Evolutionary conservation across 2,329 filamentous ascomycete species (phyloP).

Genomic region (Cladophialophora exuberans): DNA sequence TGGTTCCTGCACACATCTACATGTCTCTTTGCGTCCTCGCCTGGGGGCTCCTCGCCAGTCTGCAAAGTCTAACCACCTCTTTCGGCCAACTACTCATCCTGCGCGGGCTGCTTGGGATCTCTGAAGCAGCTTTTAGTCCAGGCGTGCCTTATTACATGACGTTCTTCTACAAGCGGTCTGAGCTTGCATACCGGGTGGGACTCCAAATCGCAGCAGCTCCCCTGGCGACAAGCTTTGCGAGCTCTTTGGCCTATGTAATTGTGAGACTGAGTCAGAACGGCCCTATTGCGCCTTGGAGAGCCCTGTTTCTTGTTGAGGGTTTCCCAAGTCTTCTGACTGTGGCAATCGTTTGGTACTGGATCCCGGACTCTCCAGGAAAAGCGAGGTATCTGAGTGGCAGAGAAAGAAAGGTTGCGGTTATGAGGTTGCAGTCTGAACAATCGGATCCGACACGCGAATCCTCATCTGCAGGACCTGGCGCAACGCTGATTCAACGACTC

Average conservation of each 20-base stretch:
- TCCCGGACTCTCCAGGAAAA: constrained; percentile 75
- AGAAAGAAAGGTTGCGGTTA: constrained; percentile 69
- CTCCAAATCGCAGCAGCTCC: constrained; percentile 79
- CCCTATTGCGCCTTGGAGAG: constrained; percentile 81
- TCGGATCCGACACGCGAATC: neutral
- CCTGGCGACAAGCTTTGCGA: constrained; percentile 69
- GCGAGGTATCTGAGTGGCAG: constrained; percentile 65
- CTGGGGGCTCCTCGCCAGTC: constrained; percentile 75
- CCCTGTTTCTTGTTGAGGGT: constrained; percentile 81
- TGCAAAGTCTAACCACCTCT: constrained; percentile 59
- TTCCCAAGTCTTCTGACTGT: constrained; percentile 80
- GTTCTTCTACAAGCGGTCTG: constrained; percentile 66
- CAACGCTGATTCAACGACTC: constrained; percentile 9
- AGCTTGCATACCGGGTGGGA: constrained; percentile 82
- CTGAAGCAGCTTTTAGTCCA: constrained; percentile 65
- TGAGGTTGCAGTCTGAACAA: constrained; percentile 52
- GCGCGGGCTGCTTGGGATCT: constrained; percentile 54
- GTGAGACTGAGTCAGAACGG: constrained; percentile 66
- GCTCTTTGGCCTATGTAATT: constrained; percentile 75
- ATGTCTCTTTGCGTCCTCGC: constrained; percentile 65
- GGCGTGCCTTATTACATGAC: constrained; percentile 68
- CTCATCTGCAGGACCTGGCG: neutral
- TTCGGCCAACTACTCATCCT: constrained; percentile 53
- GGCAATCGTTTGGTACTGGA: constrained; percentile 71
- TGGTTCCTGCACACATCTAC: constrained; percentile 65